phyloP scores from a whole-genome alignment of 2,329 filamentous ascomycete genomes.

The Pseudogymnoascus sp. region DNA sequence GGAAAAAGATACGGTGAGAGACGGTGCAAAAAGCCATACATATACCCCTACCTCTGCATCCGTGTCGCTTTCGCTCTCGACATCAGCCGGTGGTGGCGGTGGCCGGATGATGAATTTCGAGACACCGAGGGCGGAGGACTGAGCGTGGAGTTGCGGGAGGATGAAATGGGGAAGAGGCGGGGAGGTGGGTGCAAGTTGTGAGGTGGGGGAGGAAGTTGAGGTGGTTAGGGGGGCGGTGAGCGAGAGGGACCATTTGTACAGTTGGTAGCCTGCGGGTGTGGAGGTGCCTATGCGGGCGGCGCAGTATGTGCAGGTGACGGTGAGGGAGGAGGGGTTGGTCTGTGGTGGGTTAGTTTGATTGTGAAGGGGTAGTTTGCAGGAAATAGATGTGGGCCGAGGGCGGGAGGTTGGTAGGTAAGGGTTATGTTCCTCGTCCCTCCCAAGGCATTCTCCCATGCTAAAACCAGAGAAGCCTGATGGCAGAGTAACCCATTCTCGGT shows the following conservation, averaged over 20 bases:
- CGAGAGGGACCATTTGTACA: conserved; percentile 24
- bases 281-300: conserved; percentile 20
- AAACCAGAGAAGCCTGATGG: conserved; percentile 16
- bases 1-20: not conserved
- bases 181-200: not conserved
- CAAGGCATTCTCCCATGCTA: conserved; percentile 37
- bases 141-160: conserved; percentile 4
- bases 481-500: conserved; percentile 35
- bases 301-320: conserved; percentile 18
- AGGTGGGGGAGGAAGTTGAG: not conserved
- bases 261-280: conserved; percentile 18
- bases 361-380: not conserved
- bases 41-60: not conserved
- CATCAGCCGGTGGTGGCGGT: not conserved
- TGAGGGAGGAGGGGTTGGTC: not conserved
- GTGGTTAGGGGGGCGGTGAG: not conserved
- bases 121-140: conserved; percentile 9
- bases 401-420: conserved; percentile 11
- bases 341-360: not conserved
- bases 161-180: conserved; percentile 5
- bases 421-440: conserved; percentile 44
- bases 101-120: conserved; percentile 10
- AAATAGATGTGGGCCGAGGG: conserved; percentile 18
- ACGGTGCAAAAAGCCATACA: conserved; percentile 7
- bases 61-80: not conserved